Percentiles rank a stretch among this genome's conserved stretches.
Evolutionary conservation across 441 rosid genomes (phyloP).

Genomic region (Populus hybrid): DNA sequence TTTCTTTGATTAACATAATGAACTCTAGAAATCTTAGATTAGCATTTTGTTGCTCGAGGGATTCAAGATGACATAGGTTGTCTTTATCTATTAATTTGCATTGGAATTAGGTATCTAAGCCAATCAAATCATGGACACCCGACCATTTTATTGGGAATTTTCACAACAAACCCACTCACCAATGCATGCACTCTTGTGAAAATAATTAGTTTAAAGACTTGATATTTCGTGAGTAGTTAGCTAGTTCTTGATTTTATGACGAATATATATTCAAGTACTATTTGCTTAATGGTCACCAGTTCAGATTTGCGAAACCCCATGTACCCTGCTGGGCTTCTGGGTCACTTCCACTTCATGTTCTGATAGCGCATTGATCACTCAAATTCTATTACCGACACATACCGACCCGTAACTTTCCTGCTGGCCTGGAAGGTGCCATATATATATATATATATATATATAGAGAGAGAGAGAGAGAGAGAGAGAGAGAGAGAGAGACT

Average conservation of each 20-base stretch:
- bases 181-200: background rate
- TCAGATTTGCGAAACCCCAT: background rate
- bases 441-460: no score
- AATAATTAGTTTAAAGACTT: background rate
- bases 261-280: background rate
- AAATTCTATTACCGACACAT: no score
- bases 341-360: background rate
- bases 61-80: background rate
- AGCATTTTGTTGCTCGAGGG: background rate
- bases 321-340: background rate
- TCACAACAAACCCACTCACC: background rate
- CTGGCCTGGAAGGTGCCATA: background rate
- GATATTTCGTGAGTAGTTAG: background rate
- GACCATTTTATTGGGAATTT: background rate
- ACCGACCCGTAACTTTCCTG: background rate
- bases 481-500: background rate
- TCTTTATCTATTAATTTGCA: background rate
- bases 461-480: no score
- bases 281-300: background rate
- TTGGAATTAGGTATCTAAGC: background rate
- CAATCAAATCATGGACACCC: background rate
- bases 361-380: background rate
- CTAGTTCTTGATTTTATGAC: background rate
- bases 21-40: background rate
- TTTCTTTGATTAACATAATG: background rate